Evolutionary conservation across 2,329 filamentous ascomycete genomes (phyloP).

Genomic region (Allantophomopsis cytisporea): DNA sequence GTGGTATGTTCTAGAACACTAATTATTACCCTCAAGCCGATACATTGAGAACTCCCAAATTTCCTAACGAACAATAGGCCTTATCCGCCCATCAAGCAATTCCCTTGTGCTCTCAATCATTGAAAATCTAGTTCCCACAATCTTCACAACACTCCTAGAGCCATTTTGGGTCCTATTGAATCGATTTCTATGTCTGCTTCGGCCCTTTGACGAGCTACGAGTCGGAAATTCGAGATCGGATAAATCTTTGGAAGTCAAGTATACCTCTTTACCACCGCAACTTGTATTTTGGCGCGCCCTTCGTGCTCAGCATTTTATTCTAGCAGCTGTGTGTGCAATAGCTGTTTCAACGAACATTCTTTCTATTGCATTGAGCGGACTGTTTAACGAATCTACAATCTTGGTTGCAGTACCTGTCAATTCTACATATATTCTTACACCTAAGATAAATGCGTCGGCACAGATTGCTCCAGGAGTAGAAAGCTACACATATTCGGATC

Average conservation of each 20-base stretch:
- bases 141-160: slow-evolving; percentile 39
- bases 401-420: slow-evolving; percentile 1
- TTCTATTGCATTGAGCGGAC: slow-evolving; percentile 32
- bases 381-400: slow-evolving; percentile 28
- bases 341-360: slow-evolving; percentile 37
- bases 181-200: slow-evolving; percentile 34
- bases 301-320: slow-evolving; percentile 26
- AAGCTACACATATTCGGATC: slow-evolving; percentile 18
- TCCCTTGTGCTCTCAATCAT: slow-evolving; percentile 20
- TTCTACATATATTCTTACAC: neutral
- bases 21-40: no score
- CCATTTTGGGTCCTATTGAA: slow-evolving; percentile 42
- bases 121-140: slow-evolving; percentile 37
- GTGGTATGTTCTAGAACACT: no score
- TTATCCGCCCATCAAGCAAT: slow-evolving; percentile 7
- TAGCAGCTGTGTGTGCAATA: slow-evolving; percentile 31
- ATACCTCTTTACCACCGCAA: slow-evolving; percentile 41
- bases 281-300: slow-evolving; percentile 31
- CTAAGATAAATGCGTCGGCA: no score
- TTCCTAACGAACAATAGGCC: slow-evolving; percentile 2
- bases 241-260: slow-evolving; percentile 27
- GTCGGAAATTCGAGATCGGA: slow-evolving; percentile 22
- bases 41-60: no score
- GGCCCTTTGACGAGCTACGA: slow-evolving; percentile 37
- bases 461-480: no score